Conservation (phyloP, 2,329 filamentous ascomycete species). For the Sclerotinia sclerotiorum region DNA sequence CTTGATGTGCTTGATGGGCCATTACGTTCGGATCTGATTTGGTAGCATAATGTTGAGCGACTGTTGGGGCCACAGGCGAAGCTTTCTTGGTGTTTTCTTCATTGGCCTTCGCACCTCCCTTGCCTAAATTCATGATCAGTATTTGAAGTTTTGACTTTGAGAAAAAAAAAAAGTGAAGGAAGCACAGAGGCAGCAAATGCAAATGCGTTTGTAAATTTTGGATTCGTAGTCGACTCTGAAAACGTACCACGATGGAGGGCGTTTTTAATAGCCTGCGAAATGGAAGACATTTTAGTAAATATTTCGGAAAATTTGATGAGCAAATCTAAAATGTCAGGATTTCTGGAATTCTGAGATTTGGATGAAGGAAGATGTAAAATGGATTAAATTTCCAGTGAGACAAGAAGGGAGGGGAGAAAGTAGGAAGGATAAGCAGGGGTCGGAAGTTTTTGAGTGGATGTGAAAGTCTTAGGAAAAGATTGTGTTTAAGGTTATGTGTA, state of each 20-base stretch:
- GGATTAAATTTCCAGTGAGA: neutral
- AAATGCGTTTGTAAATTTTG: too few relatives aligned
- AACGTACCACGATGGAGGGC: conserved; percentile 22
- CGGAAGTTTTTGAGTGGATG: neutral
- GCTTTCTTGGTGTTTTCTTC: conserved; percentile 52
- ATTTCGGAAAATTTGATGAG: neutral
- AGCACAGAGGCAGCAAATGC: neutral
- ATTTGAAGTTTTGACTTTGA: neutral
- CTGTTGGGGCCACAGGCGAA: conserved; percentile 55
- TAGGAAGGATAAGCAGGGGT: conserved; percentile 11
- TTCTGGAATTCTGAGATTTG: conserved; percentile 1
- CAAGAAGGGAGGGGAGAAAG: neutral
- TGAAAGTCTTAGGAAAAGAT: too few relatives aligned
- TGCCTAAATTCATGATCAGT: conserved; percentile 15
- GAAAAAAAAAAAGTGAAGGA: conserved; percentile 6
- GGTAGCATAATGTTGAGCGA: conserved; percentile 31
- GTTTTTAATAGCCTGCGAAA: conserved; percentile 23
- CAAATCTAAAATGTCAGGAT: neutral
- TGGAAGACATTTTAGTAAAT: conserved; percentile 23
- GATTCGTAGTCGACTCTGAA: neutral
- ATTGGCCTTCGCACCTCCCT: conserved; percentile 52
- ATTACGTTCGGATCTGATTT: conserved; percentile 61
- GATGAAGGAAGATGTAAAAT: neutral
- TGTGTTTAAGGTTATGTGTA: too few relatives aligned
- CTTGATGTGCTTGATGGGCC: conserved; percentile 53